A percentile compares a stretch with the other conserved stretches of the same genome.
Evolutionary conservation across 148 eudicot species (phyloP).

Genomic region (Euryodendron excelsum): DNA sequence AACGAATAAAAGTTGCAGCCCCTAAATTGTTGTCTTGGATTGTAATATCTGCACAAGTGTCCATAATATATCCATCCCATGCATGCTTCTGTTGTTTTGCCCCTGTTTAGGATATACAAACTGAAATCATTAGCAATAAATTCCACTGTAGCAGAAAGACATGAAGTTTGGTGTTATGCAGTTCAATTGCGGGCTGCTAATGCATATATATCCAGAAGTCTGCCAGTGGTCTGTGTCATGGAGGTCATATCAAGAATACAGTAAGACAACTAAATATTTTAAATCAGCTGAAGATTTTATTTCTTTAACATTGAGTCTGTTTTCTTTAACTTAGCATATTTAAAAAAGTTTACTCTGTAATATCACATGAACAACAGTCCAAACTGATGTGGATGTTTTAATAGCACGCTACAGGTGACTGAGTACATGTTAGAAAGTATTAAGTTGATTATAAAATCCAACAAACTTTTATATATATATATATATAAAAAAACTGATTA

Average conservation of each 20-base stretch:
- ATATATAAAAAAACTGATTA: no score
- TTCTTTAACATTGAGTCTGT: background rate
- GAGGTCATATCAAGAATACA: background rate
- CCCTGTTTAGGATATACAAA: constrained; percentile 28
- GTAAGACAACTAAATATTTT: background rate
- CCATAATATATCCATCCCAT: constrained; percentile 89
- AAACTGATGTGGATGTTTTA: background rate
- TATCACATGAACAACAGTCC: background rate
- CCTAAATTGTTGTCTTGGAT: constrained; percentile 12
- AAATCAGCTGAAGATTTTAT: background rate
- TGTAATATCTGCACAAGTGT: constrained; percentile 77
- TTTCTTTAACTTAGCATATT: background rate
- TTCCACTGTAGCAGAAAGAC: background rate
- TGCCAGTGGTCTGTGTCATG: background rate
- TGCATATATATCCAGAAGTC: background rate
- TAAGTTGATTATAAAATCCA: background rate
- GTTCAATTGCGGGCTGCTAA: background rate
- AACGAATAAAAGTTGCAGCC: background rate
- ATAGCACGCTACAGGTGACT: background rate
- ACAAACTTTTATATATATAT: no score
- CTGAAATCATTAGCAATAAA: background rate
- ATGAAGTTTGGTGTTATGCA: background rate
- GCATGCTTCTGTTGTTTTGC: constrained; percentile 70
- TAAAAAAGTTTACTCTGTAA: background rate
- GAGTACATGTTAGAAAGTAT: background rate